Conservation (phyloP, 495 filamentous ascomycete genomes). For the Penicillium roqueforti region DNA sequence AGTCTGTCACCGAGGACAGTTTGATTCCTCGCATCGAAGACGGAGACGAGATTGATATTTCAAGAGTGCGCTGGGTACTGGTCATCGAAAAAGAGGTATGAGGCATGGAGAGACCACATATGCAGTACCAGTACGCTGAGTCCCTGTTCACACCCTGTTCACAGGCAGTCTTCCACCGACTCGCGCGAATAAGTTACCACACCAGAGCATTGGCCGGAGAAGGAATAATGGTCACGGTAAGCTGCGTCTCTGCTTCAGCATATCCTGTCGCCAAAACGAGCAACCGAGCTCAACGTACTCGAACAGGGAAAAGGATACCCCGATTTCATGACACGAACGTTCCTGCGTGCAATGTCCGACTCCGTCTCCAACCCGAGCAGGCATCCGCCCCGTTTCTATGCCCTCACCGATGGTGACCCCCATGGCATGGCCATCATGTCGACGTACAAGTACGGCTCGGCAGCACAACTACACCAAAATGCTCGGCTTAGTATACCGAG, state of each 20-base stretch:
- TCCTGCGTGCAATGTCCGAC: constrained; percentile 43
- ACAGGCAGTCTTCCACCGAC: constrained; percentile 75
- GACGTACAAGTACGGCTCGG: constrained; percentile 83
- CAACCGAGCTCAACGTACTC: not conserved
- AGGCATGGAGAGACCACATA: too few species aligned
- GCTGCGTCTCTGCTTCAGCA: constrained; percentile 1
- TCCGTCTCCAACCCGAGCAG: constrained; percentile 10
- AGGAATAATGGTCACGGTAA: constrained; percentile 67
- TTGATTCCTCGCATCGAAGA: constrained; percentile 60
- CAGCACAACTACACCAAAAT: constrained; percentile 66
- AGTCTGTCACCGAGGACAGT: constrained; percentile 42
- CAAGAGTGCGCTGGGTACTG: constrained; percentile 62
- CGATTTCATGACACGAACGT: constrained; percentile 73
- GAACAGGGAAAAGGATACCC: constrained; percentile 82
- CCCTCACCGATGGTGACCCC: constrained; percentile 80
- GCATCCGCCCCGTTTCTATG: constrained; percentile 50
- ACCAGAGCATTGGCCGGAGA: constrained; percentile 44
- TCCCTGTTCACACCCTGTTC: constrained; percentile 35
- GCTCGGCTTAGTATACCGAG: constrained; percentile 50
- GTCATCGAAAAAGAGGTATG: constrained; percentile 89
- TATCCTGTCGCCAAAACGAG: not conserved
- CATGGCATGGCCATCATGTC: constrained; percentile 82
- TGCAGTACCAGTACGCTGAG: not conserved
- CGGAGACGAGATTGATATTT: constrained; percentile 51
- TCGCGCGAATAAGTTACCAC: constrained; percentile 54